Percentiles rank a stretch among this genome's conserved stretches.
phyloP scores from a whole-genome alignment of 2,329 filamentous ascomycete genomes.

The Fusarium sp. region DNA sequence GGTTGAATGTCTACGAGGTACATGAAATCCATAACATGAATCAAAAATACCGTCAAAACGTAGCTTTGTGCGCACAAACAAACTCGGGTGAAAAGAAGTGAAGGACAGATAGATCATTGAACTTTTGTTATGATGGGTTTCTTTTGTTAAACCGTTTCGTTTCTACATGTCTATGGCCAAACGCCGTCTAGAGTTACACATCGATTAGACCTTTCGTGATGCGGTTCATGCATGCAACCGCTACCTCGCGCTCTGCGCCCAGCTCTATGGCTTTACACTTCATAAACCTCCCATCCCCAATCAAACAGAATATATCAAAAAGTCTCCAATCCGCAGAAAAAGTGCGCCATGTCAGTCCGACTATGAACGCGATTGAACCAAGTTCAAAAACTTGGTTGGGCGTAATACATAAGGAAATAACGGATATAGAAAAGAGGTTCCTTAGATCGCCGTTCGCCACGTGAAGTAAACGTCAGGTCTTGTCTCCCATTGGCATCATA shows the following conservation, averaged over 20 bases:
- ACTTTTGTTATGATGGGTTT: slow-evolving; percentile 27
- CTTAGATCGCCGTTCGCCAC: slow-evolving; percentile 49
- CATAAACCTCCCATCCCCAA: slow-evolving; percentile 41
- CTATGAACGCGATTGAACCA: slow-evolving; percentile 42
- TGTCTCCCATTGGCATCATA: slow-evolving; percentile 27
- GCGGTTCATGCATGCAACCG: slow-evolving; percentile 48
- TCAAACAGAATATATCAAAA: slow-evolving; percentile 47
- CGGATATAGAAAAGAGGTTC: slow-evolving; percentile 40
- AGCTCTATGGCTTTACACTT: slow-evolving; percentile 53
- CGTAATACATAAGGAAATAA: slow-evolving; percentile 36
- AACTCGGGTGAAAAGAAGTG: not conserved
- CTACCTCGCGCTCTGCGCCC: slow-evolving; percentile 52
- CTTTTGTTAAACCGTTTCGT: slow-evolving; percentile 48
- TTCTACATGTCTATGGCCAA: slow-evolving; percentile 55
- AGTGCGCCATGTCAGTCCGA: slow-evolving; percentile 39
- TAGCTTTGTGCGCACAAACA: not conserved
- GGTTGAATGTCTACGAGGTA: slow-evolving; percentile 35
- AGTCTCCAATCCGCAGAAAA: slow-evolving; percentile 48
- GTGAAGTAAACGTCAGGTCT: slow-evolving; percentile 42
- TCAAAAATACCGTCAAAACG: slow-evolving; percentile 26
- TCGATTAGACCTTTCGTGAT: slow-evolving; percentile 54
- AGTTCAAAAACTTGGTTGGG: slow-evolving; percentile 34
- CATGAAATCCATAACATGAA: slow-evolving; percentile 33
- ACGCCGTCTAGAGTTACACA: slow-evolving; percentile 57
- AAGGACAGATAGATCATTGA: slow-evolving; percentile 4